phyloP scores from a whole-genome alignment of 495 filamentous ascomycete genomes.

The Chaetomium cochliodes region DNA sequence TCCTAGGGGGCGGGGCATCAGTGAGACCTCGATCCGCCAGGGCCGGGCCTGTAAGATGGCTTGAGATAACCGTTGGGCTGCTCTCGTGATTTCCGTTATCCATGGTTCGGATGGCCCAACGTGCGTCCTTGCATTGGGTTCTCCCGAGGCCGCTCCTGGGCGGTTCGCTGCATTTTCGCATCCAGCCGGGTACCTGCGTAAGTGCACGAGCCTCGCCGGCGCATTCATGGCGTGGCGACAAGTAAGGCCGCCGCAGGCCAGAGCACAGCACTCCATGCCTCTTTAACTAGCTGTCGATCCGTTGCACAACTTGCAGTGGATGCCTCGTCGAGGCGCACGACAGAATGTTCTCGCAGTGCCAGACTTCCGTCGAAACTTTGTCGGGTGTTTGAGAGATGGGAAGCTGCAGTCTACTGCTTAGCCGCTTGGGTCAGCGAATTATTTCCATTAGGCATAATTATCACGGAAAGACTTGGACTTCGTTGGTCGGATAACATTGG shows the following conservation, averaged over 20 bases:
- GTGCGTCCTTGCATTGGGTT: background rate
- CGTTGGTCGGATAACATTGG: background rate
- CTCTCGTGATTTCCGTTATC: background rate
- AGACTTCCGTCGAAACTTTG: background rate
- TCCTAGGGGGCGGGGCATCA: background rate
- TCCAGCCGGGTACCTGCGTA: conserved; percentile 12
- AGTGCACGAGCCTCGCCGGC: background rate
- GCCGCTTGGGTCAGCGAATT: background rate
- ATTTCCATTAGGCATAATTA: background rate
- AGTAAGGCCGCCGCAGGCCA: background rate
- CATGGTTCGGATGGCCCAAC: background rate
- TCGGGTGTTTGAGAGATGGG: background rate
- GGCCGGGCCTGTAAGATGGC: background rate
- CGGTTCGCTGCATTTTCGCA: background rate
- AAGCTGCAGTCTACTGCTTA: background rate
- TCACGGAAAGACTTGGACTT: background rate
- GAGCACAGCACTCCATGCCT: background rate
- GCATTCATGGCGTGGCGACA: background rate
- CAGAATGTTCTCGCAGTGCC: background rate
- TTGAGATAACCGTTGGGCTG: background rate
- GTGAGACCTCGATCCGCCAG: background rate
- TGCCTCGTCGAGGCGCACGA: background rate
- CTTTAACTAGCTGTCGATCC: background rate
- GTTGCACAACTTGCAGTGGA: background rate
- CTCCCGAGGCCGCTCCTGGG: background rate